Conservation (phyloP, 441 rosid species). For the Geranium incanum region DNA sequence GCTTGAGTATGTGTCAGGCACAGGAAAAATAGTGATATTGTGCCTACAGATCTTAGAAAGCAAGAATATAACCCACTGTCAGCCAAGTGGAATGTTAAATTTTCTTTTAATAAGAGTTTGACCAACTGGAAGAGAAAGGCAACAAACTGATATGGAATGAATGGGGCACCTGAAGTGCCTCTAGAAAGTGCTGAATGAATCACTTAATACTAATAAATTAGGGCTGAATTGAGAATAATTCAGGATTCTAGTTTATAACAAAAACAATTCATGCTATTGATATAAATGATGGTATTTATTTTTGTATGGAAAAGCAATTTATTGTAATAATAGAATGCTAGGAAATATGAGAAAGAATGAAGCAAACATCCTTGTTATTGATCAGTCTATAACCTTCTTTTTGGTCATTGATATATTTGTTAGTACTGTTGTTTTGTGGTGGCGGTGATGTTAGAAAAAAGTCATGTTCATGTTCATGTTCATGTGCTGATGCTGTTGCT, state of each 20-base stretch:
- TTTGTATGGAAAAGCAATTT: no score
- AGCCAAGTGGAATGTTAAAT: conserved; percentile 6
- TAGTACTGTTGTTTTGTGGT: not conserved
- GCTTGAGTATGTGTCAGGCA: not conserved
- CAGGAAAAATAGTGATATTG: not conserved
- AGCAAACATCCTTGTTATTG: not conserved
- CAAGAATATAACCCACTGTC: not conserved
- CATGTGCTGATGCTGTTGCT: not conserved
- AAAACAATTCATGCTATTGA: not conserved
- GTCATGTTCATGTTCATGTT: not conserved
- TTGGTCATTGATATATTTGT: conserved; percentile 1
- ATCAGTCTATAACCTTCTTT: not conserved
- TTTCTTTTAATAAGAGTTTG: not conserved
- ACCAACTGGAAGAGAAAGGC: not conserved
- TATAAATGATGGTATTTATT: not conserved
- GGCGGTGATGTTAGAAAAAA: not conserved
- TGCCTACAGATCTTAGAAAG: not conserved
- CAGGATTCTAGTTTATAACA: not conserved
- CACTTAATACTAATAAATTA: not conserved
- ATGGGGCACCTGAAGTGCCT: not conserved
- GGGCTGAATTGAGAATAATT: not conserved
- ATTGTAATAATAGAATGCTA: no score
- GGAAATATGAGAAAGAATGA: no score
- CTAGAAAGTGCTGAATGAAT: not conserved
- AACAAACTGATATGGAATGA: conserved; percentile 1